A percentile compares a stretch with the other conserved stretches of the same genome.
Evolutionary conservation across 192 early-diverging fungal species (phyloP).

Genomic region (Podila epicladia): DNA sequence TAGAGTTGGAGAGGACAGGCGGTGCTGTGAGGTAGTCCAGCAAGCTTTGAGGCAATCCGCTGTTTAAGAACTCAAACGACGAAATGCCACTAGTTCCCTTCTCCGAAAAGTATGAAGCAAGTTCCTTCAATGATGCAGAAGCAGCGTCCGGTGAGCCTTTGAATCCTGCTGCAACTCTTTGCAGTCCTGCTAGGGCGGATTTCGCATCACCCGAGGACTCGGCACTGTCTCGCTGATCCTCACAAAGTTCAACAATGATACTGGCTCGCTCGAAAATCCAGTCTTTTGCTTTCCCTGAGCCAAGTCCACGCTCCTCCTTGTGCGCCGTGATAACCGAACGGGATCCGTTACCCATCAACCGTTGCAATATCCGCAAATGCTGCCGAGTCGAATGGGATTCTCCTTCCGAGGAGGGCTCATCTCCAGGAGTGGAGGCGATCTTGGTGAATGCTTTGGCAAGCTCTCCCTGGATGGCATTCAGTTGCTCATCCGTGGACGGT

Average conservation of each 20-base stretch:
- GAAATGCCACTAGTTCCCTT: constrained; percentile 64
- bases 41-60: constrained; percentile 74
- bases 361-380: constrained; percentile 22
- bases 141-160: constrained; percentile 2
- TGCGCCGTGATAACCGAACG: constrained; percentile 18
- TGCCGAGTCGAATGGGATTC: background rate
- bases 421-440: background rate
- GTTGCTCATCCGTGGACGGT: constrained; percentile 14
- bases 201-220: background rate
- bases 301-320: constrained; percentile 53
- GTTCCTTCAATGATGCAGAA: constrained; percentile 15
- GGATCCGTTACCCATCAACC: constrained; percentile 9
- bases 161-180: constrained; percentile 12
- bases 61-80: constrained; percentile 82
- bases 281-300: constrained; percentile 50
- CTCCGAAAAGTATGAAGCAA: constrained; percentile 30
- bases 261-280: constrained; percentile 52
- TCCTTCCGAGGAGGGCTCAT: background rate
- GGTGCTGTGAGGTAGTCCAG: constrained; percentile 55
- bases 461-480: constrained; percentile 27
- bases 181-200: constrained; percentile 22
- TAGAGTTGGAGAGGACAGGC: background rate
- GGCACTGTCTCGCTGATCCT: constrained; percentile 5
- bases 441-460: constrained; percentile 4
- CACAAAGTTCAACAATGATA: constrained; percentile 17